Evolutionary conservation across 1,139 yeast species (phyloP).

Genomic region (Suhomyces anneliseae): DNA sequence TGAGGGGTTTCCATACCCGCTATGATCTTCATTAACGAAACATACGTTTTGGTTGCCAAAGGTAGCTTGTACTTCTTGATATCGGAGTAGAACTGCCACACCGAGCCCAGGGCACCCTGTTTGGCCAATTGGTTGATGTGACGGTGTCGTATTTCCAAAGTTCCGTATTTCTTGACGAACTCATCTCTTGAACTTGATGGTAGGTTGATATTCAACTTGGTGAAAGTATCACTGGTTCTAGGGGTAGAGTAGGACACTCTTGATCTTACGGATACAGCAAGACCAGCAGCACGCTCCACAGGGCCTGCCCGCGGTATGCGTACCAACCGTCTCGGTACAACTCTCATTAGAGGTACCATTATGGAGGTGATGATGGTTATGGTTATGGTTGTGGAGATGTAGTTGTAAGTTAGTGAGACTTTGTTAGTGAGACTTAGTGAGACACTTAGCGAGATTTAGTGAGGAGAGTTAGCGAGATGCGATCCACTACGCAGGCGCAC

Average conservation of each 20-base stretch:
- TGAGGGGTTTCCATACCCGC: slow-evolving; percentile 2
- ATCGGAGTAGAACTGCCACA: slow-evolving; percentile 6
- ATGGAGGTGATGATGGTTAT: too few relatives aligned
- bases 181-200: slow-evolving; percentile 1
- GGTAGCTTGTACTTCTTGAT: slow-evolving; percentile 4
- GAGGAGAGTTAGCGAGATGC: too few relatives aligned
- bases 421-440: too few relatives aligned
- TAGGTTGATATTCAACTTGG: not conserved
- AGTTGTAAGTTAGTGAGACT: too few relatives aligned
- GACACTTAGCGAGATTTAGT: too few relatives aligned
- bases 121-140: slow-evolving; percentile 1
- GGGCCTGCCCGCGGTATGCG: not conserved
- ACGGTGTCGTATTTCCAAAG: slow-evolving; percentile 7
- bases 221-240: not conserved
- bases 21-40: slow-evolving; percentile 3
- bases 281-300: not conserved
- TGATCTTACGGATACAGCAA: too few relatives aligned
- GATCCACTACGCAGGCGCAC: not conserved
- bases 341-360: too few relatives aligned
- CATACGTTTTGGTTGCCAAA: slow-evolving; percentile 1
- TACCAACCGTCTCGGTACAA: not conserved
- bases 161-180: slow-evolving; percentile 1
- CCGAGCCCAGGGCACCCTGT: not conserved
- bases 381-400: too few relatives aligned
- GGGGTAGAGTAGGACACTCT: not conserved